Conservation (phyloP, 768 basidiomycete species). For the Leccinum barrowsii region DNA sequence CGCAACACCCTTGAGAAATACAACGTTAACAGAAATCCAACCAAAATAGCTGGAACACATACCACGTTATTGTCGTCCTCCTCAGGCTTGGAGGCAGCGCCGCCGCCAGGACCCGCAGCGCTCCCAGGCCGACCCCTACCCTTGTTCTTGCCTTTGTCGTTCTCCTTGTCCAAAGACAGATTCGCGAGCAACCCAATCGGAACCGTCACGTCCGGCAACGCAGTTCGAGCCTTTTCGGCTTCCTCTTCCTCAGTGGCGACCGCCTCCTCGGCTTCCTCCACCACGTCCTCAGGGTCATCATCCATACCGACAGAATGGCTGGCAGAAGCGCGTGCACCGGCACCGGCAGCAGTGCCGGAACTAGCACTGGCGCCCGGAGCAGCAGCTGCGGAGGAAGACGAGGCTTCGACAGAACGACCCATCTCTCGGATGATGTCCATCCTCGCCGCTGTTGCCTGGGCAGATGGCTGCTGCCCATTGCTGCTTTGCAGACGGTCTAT, state of each 20-base stretch:
- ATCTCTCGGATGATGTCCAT: conserved; percentile 29
- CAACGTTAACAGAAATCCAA: not conserved
- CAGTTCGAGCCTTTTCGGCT: conserved; percentile 44
- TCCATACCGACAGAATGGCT: not conserved
- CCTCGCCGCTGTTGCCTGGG: conserved; percentile 34
- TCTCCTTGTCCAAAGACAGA: conserved; percentile 57
- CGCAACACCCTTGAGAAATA: conserved; percentile 60
- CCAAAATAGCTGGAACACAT: conserved; percentile 18
- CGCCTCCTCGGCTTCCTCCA: conserved; percentile 27
- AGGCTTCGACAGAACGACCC: conserved; percentile 26
- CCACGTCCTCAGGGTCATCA: conserved; percentile 41
- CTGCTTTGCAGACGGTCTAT: conserved; percentile 65
- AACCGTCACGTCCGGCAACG: conserved; percentile 66
- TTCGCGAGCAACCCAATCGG: conserved; percentile 76
- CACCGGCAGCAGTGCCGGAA: not conserved
- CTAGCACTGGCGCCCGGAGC: not conserved
- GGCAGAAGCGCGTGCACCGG: not conserved
- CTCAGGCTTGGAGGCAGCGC: conserved; percentile 30
- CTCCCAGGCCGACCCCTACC: conserved; percentile 33
- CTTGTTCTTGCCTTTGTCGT: conserved; percentile 39
- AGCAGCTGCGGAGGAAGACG: not conserved
- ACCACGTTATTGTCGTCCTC: conserved; percentile 65
- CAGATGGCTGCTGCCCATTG: conserved; percentile 42
- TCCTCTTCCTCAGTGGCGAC: conserved; percentile 35
- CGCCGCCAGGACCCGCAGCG: conserved; percentile 6